phyloP scores from a whole-genome alignment of 164 flowering plant genomes.

The Piper longum region DNA sequence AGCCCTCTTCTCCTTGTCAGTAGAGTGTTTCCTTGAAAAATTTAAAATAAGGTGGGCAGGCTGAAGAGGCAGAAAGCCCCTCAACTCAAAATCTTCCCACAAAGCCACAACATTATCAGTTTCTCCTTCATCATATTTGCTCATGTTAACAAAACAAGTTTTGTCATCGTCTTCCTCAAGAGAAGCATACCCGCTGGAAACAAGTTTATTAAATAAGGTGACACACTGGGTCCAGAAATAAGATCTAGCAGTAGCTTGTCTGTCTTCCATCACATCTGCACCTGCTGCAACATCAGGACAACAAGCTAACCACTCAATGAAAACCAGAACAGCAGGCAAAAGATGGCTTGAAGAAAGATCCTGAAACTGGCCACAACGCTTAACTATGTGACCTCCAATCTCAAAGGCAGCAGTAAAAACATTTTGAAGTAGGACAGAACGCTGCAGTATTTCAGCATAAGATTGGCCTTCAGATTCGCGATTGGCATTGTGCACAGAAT shows the following conservation, averaged over 20 bases:
- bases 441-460: constrained; percentile 88
- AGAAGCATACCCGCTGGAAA: constrained; percentile 25
- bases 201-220: constrained; percentile 58
- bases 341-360: constrained; percentile 63
- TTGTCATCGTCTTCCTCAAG: constrained; percentile 50
- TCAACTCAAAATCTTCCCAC: constrained; percentile 84
- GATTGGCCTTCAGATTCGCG: constrained; percentile 69
- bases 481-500: constrained; percentile 59
- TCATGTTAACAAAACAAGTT: constrained; percentile 57
- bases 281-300: constrained; percentile 53
- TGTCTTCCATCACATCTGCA: constrained; percentile 46
- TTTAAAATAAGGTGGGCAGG: constrained; percentile 80
- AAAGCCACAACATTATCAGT: constrained; percentile 68
- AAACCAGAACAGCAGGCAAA: constrained; percentile 71
- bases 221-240: constrained; percentile 67
- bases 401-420: constrained; percentile 73
- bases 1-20: constrained; percentile 40
- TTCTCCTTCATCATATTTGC: constrained; percentile 71
- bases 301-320: constrained; percentile 93
- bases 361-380: constrained; percentile 45
- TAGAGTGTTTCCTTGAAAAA: constrained; percentile 60
- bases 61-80: constrained; percentile 80
- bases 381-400: constrained; percentile 57
- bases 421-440: constrained; percentile 68
- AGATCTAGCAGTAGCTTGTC: constrained; percentile 49